Conservation (phyloP, 2,329 filamentous ascomycete species). For the Leptoxyphium fumago region DNA sequence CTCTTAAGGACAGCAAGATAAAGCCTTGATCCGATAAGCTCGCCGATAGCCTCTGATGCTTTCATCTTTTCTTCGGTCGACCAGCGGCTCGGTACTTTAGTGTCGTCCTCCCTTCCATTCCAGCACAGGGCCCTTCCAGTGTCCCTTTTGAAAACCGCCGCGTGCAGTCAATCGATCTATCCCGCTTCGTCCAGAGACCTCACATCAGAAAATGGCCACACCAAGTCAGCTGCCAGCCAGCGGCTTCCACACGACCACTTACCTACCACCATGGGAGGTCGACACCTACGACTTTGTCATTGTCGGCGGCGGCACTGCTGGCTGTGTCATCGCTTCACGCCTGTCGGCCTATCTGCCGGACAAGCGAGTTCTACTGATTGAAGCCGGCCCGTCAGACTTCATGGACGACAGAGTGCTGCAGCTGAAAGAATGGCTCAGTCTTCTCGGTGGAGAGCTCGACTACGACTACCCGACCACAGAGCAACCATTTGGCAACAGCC, state of each 20-base stretch:
- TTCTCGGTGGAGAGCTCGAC: slow-evolving; percentile 77
- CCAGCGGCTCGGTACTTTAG: too few species aligned
- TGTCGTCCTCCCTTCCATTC: too few species aligned
- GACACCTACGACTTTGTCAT: slow-evolving; percentile 71
- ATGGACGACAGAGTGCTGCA: slow-evolving; percentile 77
- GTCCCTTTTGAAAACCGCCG: too few species aligned
- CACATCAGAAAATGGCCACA: not conserved
- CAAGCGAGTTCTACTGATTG: slow-evolving; percentile 68
- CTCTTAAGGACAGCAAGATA: too few species aligned
- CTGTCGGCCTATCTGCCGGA: slow-evolving; percentile 71
- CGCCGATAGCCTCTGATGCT: too few species aligned
- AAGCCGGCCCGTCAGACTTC: slow-evolving; percentile 79
- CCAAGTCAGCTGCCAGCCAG: slow-evolving; percentile 13
- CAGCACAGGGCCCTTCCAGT: too few species aligned
- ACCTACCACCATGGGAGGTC: slow-evolving; percentile 48
- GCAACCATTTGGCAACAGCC: slow-evolving; percentile 80
- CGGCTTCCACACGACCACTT: slow-evolving; percentile 47
- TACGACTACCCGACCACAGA: slow-evolving; percentile 84
- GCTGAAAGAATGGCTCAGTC: slow-evolving; percentile 70
- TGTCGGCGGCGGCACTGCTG: slow-evolving; percentile 72
- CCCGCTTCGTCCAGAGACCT: too few species aligned
- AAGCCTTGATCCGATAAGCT: not conserved
- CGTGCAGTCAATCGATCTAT: too few species aligned
- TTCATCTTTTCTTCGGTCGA: too few species aligned
- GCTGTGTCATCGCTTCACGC: slow-evolving; percentile 69